Evolutionary conservation across 768 basidiomycete genomes (phyloP), one percentile per base, ranked within the genome.

Genomic region (Boletus sp.): DNA sequence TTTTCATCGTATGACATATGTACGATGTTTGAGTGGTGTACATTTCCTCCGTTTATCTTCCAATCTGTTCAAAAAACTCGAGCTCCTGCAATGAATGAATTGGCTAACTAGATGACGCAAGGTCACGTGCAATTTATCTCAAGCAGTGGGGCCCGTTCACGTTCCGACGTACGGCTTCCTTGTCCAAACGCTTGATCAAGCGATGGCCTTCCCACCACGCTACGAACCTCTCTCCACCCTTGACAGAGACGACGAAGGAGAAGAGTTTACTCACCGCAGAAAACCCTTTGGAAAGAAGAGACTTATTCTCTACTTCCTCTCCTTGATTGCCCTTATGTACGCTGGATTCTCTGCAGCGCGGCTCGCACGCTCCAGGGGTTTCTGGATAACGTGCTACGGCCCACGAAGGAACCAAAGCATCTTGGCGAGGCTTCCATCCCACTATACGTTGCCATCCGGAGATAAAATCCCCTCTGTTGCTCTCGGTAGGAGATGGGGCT

Each of bases 391-490:
- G 10, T 67, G 68, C 39, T 55, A 56, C 24, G 60, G 64, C 3
- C 46, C 61, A 4, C 67, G 52, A 49, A 67, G 67, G 50, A 62
- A 58, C 52, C 58, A 62, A 45, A 68, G 64, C 18, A 55, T 24
- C 11, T 57, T 73, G 52, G 45, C 56, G 1, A 63, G 46, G 32
- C 67, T 77, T 14, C 74, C 84, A 0, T 78, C 74, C 7, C 76
- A 85, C 67, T 87, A 77, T 64, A 79, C 76, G 1, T 74, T 90
- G 14, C 83, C 85, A 5, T 87, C 85, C 35, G 88, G 88, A 0
- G 82, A 86, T 61, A 77, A 79, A 58, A 88, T 90, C 32, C 88
- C 88, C 0, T 76, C 82, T 12, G 78, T 89, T 45, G 87, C 86
- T 5, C 76, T 89, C 20, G 86, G 86, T 85, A 71, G 39, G 65